Evolutionary conservation across 352 stramenopile genomes (phyloP).

Genomic region (Blastocystis sp.): DNA sequence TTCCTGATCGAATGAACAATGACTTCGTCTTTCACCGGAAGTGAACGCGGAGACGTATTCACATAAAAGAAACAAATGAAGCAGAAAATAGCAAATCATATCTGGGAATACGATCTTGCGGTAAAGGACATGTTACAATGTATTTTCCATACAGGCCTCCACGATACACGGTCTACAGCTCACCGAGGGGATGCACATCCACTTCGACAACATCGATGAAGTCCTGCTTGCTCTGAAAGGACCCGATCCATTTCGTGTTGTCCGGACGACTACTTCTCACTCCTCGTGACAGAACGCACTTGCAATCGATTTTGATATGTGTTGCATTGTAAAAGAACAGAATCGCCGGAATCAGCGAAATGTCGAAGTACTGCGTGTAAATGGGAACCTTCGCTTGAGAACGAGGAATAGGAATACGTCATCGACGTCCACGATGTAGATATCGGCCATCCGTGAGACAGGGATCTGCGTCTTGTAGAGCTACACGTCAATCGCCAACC

Average conservation of each 20-base stretch:
- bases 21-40: not conserved
- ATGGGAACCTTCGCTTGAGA: constrained; percentile 78
- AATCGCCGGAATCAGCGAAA: constrained; percentile 84
- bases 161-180: constrained; percentile 82
- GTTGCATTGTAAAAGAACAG: constrained; percentile 86
- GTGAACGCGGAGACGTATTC: not conserved
- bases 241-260: constrained; percentile 86
- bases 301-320: constrained; percentile 87
- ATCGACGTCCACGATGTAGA: constrained; percentile 83
- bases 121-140: constrained; percentile 83
- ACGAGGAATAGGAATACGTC: not conserved
- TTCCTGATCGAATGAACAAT: not conserved
- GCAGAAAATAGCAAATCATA: constrained; percentile 76
- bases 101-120: constrained; percentile 82
- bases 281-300: constrained; percentile 77
- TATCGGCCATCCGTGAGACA: constrained; percentile 82
- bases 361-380: constrained; percentile 87
- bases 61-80: not conserved
- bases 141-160: constrained; percentile 82
- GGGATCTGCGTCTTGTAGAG: constrained; percentile 82
- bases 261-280: constrained; percentile 80
- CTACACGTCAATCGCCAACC: constrained; percentile 75
- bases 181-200: not conserved
- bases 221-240: constrained; percentile 82
- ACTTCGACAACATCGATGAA: constrained; percentile 86